Conservation (phyloP, 108 stramenopile species). For the Schizochytrium sp. region DNA sequence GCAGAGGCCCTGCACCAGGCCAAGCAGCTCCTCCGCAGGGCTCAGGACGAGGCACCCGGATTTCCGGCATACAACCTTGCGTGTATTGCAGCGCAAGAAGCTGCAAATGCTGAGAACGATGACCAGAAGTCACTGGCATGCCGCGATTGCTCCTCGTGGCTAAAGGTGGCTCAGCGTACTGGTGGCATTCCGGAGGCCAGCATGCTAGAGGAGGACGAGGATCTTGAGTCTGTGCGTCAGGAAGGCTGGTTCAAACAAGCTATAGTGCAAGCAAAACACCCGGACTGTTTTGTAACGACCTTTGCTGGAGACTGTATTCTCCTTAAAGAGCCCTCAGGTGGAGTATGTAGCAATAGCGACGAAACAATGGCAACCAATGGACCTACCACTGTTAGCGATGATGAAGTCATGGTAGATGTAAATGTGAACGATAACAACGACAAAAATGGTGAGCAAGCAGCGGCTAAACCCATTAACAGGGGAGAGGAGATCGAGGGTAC, state of each 20-base stretch:
- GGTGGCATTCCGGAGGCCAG: slow-evolving; percentile 44
- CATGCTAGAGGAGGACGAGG: slow-evolving; percentile 12
- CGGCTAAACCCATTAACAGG: background rate
- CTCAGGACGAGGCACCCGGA: slow-evolving; percentile 41
- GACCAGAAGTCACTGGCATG: background rate
- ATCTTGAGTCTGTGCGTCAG: background rate
- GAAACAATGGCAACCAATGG: background rate
- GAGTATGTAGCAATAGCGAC: slow-evolving; percentile 9
- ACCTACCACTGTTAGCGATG: background rate
- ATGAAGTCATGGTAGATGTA: background rate
- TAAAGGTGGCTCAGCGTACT: background rate
- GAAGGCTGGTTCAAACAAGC: background rate
- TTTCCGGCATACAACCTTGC: slow-evolving; percentile 59
- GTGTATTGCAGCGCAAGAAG: background rate
- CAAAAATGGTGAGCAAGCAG: background rate
- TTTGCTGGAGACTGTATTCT: background rate
- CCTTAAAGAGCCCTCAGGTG: background rate
- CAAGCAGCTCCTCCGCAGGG: background rate
- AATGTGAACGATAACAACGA: background rate
- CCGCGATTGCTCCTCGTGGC: slow-evolving; percentile 36
- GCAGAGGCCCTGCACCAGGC: background rate
- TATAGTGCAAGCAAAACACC: background rate
- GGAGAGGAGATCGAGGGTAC: background rate
- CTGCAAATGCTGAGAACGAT: background rate
- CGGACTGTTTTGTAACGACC: background rate